A percentile compares a stretch with the other conserved stretches of the same genome.
These are phyloP conservation scores for Mediolabrus comicus DNA, from an alignment of 108 stramenopile species.

Conservation along the genomic window DNA sequence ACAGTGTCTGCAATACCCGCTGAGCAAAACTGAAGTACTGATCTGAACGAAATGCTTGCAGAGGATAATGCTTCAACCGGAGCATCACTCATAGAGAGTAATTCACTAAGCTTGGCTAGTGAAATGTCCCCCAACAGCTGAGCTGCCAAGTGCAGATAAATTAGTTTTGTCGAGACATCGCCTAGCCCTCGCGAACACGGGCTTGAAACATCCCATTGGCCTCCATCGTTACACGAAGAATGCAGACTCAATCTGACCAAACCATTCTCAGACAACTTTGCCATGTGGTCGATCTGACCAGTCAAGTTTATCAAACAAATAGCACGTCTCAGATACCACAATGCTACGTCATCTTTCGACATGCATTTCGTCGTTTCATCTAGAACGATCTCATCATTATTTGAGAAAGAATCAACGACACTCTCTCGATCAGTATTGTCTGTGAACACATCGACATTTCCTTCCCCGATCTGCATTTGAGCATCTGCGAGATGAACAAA, in stretches of 20 bases:
- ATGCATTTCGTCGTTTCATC: background rate
- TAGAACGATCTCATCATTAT: background rate
- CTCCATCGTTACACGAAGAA: slow-evolving; percentile 8
- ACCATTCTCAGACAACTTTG: slow-evolving; percentile 19
- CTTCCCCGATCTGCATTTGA: slow-evolving; percentile 3
- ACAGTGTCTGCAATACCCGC: slow-evolving; percentile 13
- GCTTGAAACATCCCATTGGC: background rate
- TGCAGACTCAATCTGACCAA: slow-evolving; percentile 29
- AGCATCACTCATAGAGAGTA: background rate
- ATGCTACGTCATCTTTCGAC: slow-evolving; percentile 22
- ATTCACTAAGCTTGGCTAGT: slow-evolving; percentile 14
- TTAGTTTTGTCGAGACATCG: slow-evolving; percentile 10
- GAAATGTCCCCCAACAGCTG: slow-evolving; percentile 20
- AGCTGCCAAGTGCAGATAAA: slow-evolving; percentile 33
- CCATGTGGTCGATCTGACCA: slow-evolving; percentile 10
- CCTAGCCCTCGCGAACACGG: background rate
- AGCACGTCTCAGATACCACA: slow-evolving; percentile 52
- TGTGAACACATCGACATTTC: slow-evolving; percentile 19
- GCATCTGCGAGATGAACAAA: slow-evolving; percentile 25
- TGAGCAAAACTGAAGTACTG: slow-evolving; percentile 35
- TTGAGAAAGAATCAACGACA: slow-evolving; percentile 1
- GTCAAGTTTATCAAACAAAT: slow-evolving; percentile 25
- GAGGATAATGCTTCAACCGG: background rate
- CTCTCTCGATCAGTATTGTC: slow-evolving; percentile 28
- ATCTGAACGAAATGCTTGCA: slow-evolving; percentile 8